Evolutionary conservation across 768 basidiomycete species (phyloP), one percentile per base, ranked within the genome.

Genomic region (Suillus tomentosus): DNA sequence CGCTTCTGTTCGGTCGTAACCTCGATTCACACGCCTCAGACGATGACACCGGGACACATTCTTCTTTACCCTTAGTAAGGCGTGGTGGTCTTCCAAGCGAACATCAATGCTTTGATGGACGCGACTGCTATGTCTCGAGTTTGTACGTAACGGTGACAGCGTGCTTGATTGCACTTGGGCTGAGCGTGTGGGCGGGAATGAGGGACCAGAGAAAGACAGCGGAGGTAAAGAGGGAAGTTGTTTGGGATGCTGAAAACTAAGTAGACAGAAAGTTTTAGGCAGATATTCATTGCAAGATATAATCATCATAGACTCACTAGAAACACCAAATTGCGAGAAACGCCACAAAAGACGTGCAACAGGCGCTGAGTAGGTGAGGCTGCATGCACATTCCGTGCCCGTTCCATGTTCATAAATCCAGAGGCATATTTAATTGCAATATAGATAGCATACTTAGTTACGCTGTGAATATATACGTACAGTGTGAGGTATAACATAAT

Each of bases 1-100:
- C 92, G n/a, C 68, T 96, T 60, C 79, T 88, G 51, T 96, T 95
- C 69, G 95, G 95, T 6, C 81, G 79, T 56, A 90, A 92, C 68
- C 82, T 95, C 37, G 95, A 96, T 68, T 80, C 87, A 4, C 91
- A 96, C 68, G 84, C 77, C 5, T 64, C 76, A 1, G 10, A 14
- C 5, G 59, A 66, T 14, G 68, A 63, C 34, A 19, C 40, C 37
- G 24, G 2, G 19, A 17, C 48, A 9, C 57, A 5, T n/a, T 64
- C 65, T 11, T 27, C 58, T 45, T 45, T 50, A 17, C 15, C 34
- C 24, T 34, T 42, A 27, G 24, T 61, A 40, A 47, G 27, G 14
- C 42, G 59, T 9, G 71, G 71, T 19, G 72, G 65, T 15, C 45
- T 74, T 5, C 67, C 74, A 27, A 71, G 72, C 15, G 72, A 72